Conservation (phyloP, 176 grass and related monocot genomes). For the maize (Zea mays) region Zm-B73-REFERENCE-NAM-5.0 NC_050098.1:202498501-202499000, state of each 20-base stretch:
- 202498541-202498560: not conserved
- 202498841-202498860: not conserved
- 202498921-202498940: not conserved
- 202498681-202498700: slow-evolving; percentile 66
- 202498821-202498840: slow-evolving; percentile 69
- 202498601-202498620: not conserved
- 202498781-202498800: slow-evolving; percentile 79
- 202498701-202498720: slow-evolving; percentile 71
- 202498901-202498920: not conserved
- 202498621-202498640: not conserved
- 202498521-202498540: not conserved
- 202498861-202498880: not conserved
- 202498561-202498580: not conserved
- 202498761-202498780: slow-evolving; percentile 80
- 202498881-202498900: slow-evolving; percentile 4
- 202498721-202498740: slow-evolving; percentile 92
- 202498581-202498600: not conserved
- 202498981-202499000: slow-evolving; percentile 36
- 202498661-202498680: slow-evolving; percentile 28
- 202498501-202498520: not conserved
- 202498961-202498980: not conserved
- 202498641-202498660: not conserved
- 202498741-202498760: slow-evolving; percentile 97
- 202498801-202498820: slow-evolving; percentile 87
- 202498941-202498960: not conserved